A percentile compares a stretch with the other conserved stretches of the same genome.
Evolutionary conservation across 208 protist species (phyloP).

Genomic region (Acanthamoeba lenticulata): DNA sequence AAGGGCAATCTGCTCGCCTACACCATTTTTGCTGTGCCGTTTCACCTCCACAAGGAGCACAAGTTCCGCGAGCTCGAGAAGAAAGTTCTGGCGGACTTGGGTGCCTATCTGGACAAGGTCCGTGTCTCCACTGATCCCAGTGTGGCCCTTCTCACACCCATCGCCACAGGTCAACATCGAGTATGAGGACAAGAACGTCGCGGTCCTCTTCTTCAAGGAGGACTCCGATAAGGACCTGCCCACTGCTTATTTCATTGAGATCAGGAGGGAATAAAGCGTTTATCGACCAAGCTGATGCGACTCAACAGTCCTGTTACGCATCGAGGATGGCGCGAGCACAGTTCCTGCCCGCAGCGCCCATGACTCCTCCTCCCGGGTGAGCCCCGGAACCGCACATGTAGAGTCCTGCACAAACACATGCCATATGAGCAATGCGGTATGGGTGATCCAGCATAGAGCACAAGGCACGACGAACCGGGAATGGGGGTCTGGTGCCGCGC

Average conservation of each 20-base stretch:
- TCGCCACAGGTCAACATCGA: neutral
- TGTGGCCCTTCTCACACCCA: neutral
- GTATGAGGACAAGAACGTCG: neutral
- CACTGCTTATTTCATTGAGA: neutral
- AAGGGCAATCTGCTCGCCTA: neutral
- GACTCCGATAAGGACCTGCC: neutral
- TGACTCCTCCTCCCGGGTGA: constrained; percentile 85
- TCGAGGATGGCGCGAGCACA: constrained; percentile 49
- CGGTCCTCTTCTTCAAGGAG: constrained; percentile 8
- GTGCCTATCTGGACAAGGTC: neutral
- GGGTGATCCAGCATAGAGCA: neutral
- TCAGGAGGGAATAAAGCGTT: neutral
- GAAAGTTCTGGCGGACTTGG: neutral
- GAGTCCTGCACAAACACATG: constrained; percentile 70
- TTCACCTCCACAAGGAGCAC: neutral
- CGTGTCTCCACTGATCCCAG: neutral
- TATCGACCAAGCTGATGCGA: neutral
- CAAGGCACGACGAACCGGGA: neutral
- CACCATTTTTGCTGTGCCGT: neutral
- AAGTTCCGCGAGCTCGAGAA: neutral
- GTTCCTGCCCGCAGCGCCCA: constrained; percentile 78
- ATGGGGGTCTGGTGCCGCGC: constrained; percentile 8
- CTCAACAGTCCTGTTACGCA: neutral
- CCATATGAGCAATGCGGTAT: no score
- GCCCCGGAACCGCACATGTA: constrained; percentile 78